Conservation (phyloP, 75 land plant species). For the Pinus albicaulis region DNA sequence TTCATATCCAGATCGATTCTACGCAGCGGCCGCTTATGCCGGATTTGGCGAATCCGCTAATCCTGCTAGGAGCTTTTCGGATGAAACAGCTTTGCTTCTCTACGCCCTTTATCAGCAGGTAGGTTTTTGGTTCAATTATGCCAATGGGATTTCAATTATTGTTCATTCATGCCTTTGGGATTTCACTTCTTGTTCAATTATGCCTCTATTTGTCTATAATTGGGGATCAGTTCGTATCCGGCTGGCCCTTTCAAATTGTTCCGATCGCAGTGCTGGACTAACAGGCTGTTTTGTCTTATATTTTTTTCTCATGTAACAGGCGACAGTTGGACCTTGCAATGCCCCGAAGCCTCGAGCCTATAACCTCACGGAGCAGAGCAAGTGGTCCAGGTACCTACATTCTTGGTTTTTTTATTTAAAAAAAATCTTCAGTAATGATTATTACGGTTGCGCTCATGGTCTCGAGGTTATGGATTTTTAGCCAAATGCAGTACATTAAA, state of each 20-base stretch:
- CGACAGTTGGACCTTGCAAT: constrained; percentile 89
- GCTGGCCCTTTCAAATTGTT: not conserved
- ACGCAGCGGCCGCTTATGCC: constrained; percentile 87
- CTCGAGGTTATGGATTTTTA: not conserved
- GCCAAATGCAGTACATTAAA: too few species aligned
- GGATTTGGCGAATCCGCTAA: constrained; percentile 60
- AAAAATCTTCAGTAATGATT: not conserved
- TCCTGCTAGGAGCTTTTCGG: constrained; percentile 36
- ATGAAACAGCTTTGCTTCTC: constrained; percentile 54
- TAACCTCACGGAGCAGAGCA: constrained; percentile 77
- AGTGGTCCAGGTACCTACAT: constrained; percentile 76
- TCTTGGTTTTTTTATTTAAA: not conserved
- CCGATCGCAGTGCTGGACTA: not conserved
- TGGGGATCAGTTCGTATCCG: not conserved
- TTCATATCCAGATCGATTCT: constrained; percentile 86
- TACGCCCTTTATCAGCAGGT: constrained; percentile 83
- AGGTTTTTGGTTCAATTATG: not conserved
- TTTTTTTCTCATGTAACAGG: constrained; percentile 44
- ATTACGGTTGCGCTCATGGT: not conserved
- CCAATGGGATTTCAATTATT: not conserved
- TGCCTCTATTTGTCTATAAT: not conserved
- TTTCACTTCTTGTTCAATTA: not conserved
- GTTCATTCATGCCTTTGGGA: not conserved
- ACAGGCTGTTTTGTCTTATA: not conserved
- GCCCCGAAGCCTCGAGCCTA: constrained; percentile 78